phyloP scores from a whole-genome alignment of 2,329 filamentous ascomycete genomes.

The Fusarium siculi region DNA sequence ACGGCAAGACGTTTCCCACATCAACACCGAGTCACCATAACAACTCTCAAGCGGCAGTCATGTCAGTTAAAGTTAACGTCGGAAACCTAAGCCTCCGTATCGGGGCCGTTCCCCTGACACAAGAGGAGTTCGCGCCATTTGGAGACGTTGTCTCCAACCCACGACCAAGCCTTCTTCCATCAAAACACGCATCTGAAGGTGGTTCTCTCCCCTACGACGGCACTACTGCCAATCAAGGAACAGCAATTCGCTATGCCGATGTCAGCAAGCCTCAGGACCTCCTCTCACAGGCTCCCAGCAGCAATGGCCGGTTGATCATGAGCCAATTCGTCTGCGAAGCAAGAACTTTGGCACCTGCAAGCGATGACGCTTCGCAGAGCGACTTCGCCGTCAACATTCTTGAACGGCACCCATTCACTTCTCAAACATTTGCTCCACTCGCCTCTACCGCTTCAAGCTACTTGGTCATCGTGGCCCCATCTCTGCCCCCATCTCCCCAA shows the following conservation, averaged over 20 bases:
- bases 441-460: conserved; percentile 66
- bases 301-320: conserved; percentile 68
- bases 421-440: conserved; percentile 91
- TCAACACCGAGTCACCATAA: neutral
- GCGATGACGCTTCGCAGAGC: conserved; percentile 14
- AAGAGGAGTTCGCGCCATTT: conserved; percentile 77
- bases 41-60: conserved; percentile 7
- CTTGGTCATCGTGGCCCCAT: conserved; percentile 90
- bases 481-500: conserved; percentile 58
- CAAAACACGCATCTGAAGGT: conserved; percentile 54
- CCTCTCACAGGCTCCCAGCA: conserved; percentile 74
- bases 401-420: conserved; percentile 93
- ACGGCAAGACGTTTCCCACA: neutral
- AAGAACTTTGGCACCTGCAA: conserved; percentile 41
- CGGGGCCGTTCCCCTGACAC: conserved; percentile 73
- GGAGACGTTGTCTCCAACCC: conserved; percentile 86
- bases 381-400: conserved; percentile 75
- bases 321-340: conserved; percentile 87
- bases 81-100: conserved; percentile 51
- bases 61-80: conserved; percentile 43
- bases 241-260: conserved; percentile 85
- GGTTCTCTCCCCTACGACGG: conserved; percentile 57
- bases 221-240: conserved; percentile 82
- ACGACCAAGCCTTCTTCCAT: conserved; percentile 64
- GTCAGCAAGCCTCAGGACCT: conserved; percentile 79